These are phyloP conservation scores for Articulospora tetracladia DNA, from an alignment of 495 filamentous ascomycete species.

Conservation along the genomic window DNA sequence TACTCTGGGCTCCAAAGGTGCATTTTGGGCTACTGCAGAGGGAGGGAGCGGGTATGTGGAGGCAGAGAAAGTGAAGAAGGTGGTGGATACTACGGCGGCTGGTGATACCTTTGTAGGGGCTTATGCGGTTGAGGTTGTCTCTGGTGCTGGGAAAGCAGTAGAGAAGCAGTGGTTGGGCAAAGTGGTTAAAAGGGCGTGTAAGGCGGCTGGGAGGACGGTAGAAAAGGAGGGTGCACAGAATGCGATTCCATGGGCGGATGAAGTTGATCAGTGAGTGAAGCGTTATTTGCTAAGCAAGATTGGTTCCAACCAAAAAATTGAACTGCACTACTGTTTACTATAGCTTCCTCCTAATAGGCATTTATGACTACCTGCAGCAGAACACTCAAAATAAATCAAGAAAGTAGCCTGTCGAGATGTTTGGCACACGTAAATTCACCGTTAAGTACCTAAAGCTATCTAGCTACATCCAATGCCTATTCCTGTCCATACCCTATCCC, in stretches of 20 bases:
- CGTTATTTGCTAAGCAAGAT: too few relatives aligned
- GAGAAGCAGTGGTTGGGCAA: slow-evolving; percentile 32
- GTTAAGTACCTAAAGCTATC: too few relatives aligned
- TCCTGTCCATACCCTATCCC: too few relatives aligned
- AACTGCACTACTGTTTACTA: too few relatives aligned
- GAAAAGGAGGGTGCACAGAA: slow-evolving; percentile 77
- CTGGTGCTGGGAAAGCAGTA: slow-evolving; percentile 30
- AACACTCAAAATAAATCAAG: too few relatives aligned
- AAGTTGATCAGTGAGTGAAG: slow-evolving; percentile 45
- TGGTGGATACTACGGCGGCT: slow-evolving; percentile 91
- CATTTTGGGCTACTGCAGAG: slow-evolving; percentile 56
- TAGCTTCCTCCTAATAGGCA: too few relatives aligned
- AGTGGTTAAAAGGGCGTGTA: slow-evolving; percentile 62
- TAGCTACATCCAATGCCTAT: too few relatives aligned
- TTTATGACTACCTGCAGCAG: too few relatives aligned
- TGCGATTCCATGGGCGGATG: slow-evolving; percentile 84
- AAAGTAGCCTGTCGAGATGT: too few relatives aligned
- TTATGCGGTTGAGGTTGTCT: slow-evolving; percentile 69
- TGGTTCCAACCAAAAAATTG: too few relatives aligned
- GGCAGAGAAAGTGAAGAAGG: slow-evolving; percentile 57
- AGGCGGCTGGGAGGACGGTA: slow-evolving; percentile 72
- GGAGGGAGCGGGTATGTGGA: slow-evolving; percentile 40
- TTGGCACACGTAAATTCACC: too few relatives aligned
- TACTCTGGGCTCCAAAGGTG: slow-evolving; percentile 77
- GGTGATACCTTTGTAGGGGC: slow-evolving; percentile 92